These are phyloP conservation scores for Yarrowia galli DNA, from an alignment of 1,139 yeast genomes.

Conservation along the genomic window DNA sequence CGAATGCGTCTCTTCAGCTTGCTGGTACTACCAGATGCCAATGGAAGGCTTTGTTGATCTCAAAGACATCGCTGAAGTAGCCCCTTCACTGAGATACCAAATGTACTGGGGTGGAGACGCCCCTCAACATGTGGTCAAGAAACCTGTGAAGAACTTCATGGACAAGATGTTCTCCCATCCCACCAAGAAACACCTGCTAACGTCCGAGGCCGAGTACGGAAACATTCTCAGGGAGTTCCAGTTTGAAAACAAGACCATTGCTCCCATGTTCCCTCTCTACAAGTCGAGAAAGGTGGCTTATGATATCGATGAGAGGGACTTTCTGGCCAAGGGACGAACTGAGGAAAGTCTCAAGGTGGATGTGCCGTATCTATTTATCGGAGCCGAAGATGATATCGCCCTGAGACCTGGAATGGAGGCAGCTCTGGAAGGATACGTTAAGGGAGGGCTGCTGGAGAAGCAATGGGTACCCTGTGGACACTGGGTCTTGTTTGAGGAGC, in stretches of 20 bases:
- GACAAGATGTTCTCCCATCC: slow-evolving; percentile 8
- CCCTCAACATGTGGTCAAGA: not conserved
- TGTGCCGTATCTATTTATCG: slow-evolving; percentile 20
- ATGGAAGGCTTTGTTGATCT: slow-evolving; percentile 15
- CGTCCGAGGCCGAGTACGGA: slow-evolving; percentile 1
- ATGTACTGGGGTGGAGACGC: slow-evolving; percentile 30
- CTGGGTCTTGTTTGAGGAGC: slow-evolving; percentile 37
- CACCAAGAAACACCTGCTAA: not conserved
- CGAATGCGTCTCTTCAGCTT: slow-evolving; percentile 9
- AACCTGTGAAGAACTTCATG: not conserved
- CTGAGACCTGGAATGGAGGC: slow-evolving; percentile 26
- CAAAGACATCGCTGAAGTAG: slow-evolving; percentile 9
- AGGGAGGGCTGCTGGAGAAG: not conserved
- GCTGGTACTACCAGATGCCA: slow-evolving; percentile 20
- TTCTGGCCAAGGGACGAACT: not conserved
- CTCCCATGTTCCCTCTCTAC: slow-evolving; percentile 15
- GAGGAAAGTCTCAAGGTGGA: slow-evolving; percentile 1
- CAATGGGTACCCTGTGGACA: slow-evolving; percentile 18
- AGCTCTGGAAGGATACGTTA: not conserved
- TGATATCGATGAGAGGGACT: slow-evolving; percentile 17
- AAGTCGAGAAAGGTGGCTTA: slow-evolving; percentile 13
- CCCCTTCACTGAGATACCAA: slow-evolving; percentile 25
- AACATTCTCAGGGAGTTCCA: slow-evolving; percentile 17
- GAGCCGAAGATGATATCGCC: slow-evolving; percentile 23
- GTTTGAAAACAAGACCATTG: not conserved